phyloP scores from a whole-genome alignment of 2,329 filamentous ascomycete genomes.

The Atkinsonella texensis region DNA sequence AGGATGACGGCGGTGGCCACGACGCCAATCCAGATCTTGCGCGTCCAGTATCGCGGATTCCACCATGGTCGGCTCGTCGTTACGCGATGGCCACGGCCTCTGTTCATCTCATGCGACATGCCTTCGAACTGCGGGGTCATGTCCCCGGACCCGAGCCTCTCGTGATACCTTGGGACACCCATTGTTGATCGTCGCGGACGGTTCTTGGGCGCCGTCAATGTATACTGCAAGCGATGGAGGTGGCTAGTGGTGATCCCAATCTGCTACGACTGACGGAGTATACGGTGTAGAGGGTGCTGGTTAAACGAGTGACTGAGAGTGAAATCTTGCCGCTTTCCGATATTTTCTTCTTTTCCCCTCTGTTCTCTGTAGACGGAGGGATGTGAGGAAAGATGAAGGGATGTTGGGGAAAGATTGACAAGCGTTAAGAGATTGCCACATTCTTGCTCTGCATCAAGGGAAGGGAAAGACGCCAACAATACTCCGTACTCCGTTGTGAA shows the following conservation, averaged over 20 bases:
- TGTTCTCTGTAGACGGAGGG: not conserved
- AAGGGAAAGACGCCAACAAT: not conserved
- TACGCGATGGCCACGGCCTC: conserved; percentile 11
- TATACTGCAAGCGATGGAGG: not conserved
- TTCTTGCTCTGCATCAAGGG: not conserved
- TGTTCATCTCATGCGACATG: conserved; percentile 11
- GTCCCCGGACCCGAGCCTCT: conserved; percentile 13
- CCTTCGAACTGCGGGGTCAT: conserved; percentile 18
- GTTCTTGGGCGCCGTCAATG: not conserved
- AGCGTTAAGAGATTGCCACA: not conserved
- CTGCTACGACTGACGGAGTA: not conserved
- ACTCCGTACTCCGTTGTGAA: not conserved
- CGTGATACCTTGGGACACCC: conserved; percentile 3
- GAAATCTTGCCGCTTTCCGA: not conserved
- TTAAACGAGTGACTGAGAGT: not conserved
- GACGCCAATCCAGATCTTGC: conserved; percentile 34
- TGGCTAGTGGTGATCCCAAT: not conserved
- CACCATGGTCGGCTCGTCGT: conserved; percentile 25
- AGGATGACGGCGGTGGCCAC: conserved; percentile 29
- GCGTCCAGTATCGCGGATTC: conserved; percentile 41
- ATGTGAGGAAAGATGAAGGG: not conserved
- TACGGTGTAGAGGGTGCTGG: not conserved
- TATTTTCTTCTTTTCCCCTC: not conserved
- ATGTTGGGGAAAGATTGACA: not conserved
- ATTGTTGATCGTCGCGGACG: not conserved